These are phyloP conservation scores for Marasmius tenuissimus DNA, from an alignment of 1,284 basidiomycete genomes.

Conservation along the genomic window DNA sequence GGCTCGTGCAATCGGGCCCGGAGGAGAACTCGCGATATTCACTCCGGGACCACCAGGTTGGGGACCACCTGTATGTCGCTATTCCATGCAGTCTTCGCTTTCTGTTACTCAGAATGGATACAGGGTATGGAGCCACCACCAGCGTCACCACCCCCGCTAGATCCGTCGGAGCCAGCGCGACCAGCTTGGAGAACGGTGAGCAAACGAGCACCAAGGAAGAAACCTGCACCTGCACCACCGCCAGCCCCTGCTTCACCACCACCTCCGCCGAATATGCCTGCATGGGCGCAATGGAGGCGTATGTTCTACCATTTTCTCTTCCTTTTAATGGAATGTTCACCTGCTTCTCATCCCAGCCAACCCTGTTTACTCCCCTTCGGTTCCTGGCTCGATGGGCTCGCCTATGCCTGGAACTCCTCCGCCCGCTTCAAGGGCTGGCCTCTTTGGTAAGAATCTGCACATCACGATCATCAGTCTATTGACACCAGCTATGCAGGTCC, in stretches of 20 bases:
- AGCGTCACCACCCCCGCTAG: conserved; percentile 27
- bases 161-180: conserved; percentile 45
- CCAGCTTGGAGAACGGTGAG: conserved; percentile 72
- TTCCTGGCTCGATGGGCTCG: not conserved
- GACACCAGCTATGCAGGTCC: no score
- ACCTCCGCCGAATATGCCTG: conserved; percentile 52
- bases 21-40: not conserved
- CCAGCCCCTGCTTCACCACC: conserved; percentile 41
- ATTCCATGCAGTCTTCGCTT: not conserved
- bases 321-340: not conserved
- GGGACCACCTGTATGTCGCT: not conserved
- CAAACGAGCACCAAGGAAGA: conserved; percentile 46
- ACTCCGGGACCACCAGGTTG: not conserved
- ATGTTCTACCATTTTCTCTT: conserved; percentile 15
- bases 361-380: not conserved
- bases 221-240: conserved; percentile 38
- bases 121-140: conserved; percentile 30
- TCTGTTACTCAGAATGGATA: conserved; percentile 14
- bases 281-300: conserved; percentile 81
- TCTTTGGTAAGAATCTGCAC: not conserved
- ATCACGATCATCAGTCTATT: no score
- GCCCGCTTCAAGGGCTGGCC: not conserved
- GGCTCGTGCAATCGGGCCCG: not conserved
- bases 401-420: not conserved
- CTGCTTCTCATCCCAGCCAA: not conserved